phyloP scores from a whole-genome alignment of 306 rosid species.

The Citrullus mucosospermus region DNA sequence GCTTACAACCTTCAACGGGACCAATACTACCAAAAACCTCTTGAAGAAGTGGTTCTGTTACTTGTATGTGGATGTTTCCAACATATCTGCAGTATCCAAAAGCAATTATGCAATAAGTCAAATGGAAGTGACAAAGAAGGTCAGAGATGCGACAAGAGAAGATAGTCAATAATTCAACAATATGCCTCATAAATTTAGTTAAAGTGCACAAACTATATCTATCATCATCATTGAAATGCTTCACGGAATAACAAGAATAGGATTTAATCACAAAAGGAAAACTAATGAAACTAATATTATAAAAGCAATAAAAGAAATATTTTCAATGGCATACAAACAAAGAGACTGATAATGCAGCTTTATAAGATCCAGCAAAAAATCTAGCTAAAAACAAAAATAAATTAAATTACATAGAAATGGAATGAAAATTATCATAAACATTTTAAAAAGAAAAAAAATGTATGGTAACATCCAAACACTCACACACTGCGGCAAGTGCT shows the following conservation, averaged over 20 bases:
- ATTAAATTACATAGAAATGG: not conserved
- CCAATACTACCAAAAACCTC: slow-evolving; percentile 92
- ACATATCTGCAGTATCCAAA: slow-evolving; percentile 70
- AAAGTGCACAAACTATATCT: not conserved
- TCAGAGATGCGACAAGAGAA: not conserved
- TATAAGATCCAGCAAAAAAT: not conserved
- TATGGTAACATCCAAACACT: slow-evolving; percentile 47
- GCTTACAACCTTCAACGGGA: slow-evolving; percentile 85
- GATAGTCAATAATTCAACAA: slow-evolving; percentile 14
- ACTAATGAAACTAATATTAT: not conserved
- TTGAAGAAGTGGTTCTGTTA: slow-evolving; percentile 94
- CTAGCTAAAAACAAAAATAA: not conserved
- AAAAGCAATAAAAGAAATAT: not conserved
- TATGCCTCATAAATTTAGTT: not conserved
- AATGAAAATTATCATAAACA: not conserved
- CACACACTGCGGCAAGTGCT: slow-evolving; percentile 99
- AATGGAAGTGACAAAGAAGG: slow-evolving; percentile 17
- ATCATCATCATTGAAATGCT: not conserved
- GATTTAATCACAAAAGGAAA: not conserved
- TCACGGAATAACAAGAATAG: not conserved
- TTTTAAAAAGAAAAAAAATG: not conserved
- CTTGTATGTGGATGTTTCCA: slow-evolving; percentile 87
- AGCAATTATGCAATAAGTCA: slow-evolving; percentile 26
- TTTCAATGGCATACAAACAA: not conserved
- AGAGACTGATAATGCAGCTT: not conserved